A percentile compares a stretch with the other conserved stretches of the same genome.
These are phyloP conservation scores for Millerozyma miso DNA, from an alignment of 805 yeast species.

Conservation along the genomic window DNA sequence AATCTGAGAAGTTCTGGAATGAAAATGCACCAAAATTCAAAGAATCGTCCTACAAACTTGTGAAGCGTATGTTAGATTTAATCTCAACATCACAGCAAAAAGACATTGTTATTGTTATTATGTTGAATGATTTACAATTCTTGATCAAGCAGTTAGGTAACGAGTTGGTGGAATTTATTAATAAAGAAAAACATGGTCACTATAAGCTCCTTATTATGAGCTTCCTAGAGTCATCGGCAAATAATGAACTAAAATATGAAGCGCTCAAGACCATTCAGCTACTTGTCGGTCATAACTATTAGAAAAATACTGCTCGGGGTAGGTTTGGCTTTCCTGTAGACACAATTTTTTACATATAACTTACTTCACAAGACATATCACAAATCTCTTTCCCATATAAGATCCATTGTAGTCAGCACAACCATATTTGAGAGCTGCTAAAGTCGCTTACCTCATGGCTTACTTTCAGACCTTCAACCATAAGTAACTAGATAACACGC, in stretches of 20 bases:
- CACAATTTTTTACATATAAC: too few relatives aligned
- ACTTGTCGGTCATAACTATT: constrained; percentile 79
- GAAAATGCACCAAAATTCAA: constrained; percentile 76
- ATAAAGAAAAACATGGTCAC: constrained; percentile 45
- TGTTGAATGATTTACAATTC: constrained; percentile 40
- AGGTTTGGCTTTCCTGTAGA: too few relatives aligned
- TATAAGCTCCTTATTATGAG: constrained; percentile 79
- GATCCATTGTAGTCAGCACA: too few relatives aligned
- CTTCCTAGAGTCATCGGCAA: constrained; percentile 63
- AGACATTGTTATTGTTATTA: constrained; percentile 26
- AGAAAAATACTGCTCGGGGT: too few relatives aligned
- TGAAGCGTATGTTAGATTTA: constrained; percentile 56
- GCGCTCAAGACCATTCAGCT: constrained; percentile 95
- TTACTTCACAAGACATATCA: too few relatives aligned
- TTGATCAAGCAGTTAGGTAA: constrained; percentile 38
- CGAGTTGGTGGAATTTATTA: constrained; percentile 34
- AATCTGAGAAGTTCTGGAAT: constrained; percentile 83
- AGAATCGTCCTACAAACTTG: constrained; percentile 68
- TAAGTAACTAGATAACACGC: too few relatives aligned
- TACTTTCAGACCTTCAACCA: too few relatives aligned
- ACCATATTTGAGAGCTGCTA: too few relatives aligned
- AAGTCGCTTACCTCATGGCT: too few relatives aligned
- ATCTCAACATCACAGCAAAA: constrained; percentile 31
- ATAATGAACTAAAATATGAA: constrained; percentile 87
- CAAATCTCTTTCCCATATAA: too few relatives aligned